These are phyloP conservation scores for Symbiodinium natans DNA, from an alignment of 73 alveolate genomes.

Conservation along the genomic window DNA sequence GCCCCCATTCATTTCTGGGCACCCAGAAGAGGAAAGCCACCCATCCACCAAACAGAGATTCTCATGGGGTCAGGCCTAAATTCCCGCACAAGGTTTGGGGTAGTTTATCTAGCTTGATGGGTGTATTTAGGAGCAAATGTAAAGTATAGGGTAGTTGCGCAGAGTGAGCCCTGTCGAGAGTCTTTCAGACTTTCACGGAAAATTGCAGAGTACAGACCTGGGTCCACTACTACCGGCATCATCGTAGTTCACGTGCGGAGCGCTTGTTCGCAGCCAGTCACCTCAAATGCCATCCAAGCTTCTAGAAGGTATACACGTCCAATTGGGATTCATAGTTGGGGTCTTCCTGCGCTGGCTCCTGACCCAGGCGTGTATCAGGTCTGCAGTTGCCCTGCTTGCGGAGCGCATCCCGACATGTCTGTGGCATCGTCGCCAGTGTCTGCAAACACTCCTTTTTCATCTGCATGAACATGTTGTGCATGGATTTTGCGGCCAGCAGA, in stretches of 20 bases:
- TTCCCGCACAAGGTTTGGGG: too few relatives aligned
- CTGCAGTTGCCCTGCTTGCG: not conserved
- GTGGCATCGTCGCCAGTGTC: not conserved
- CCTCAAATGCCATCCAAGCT: not conserved
- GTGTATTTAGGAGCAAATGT: too few relatives aligned
- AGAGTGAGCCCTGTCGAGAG: not conserved
- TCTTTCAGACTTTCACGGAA: not conserved
- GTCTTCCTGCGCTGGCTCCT: not conserved
- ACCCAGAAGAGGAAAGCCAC: too few relatives aligned
- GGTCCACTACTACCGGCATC: not conserved
- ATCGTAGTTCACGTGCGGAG: not conserved
- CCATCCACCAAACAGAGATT: too few relatives aligned
- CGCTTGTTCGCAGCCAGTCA: not conserved
- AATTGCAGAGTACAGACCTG: not conserved
- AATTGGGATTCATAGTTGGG: not conserved
- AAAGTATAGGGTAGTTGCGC: too few relatives aligned
- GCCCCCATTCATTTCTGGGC: too few relatives aligned
- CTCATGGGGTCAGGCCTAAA: too few relatives aligned
- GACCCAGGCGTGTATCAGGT: not conserved
- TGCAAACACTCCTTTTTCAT: not conserved
- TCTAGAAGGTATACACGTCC: not conserved
- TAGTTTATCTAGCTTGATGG: too few relatives aligned
- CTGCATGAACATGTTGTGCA: constrained; percentile 18
- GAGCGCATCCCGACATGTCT: not conserved
- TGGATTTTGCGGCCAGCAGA: constrained; percentile 19